Percentiles rank a stretch among this genome's conserved stretches.
Conservation (phyloP, 2,329 filamentous ascomycete species). For the Cyphellophora attinorum region DNA sequence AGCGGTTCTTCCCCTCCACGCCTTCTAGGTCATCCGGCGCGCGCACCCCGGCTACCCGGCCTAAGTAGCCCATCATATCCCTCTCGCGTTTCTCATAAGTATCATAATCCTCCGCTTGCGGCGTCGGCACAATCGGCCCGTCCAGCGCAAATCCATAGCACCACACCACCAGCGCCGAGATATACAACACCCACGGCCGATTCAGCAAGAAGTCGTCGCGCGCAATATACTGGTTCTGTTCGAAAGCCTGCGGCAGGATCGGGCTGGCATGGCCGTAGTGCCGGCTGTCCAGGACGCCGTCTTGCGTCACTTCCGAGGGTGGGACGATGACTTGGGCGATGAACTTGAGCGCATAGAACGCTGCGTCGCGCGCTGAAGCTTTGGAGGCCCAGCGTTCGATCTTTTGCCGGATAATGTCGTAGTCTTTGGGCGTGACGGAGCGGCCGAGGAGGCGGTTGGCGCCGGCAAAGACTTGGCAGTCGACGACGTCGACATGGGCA, state of each 20-base stretch:
- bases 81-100: constrained; percentile 57
- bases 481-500: constrained; percentile 95
- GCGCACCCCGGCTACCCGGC: constrained; percentile 59
- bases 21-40: constrained; percentile 69
- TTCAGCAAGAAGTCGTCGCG: constrained; percentile 85
- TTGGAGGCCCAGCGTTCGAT: constrained; percentile 82
- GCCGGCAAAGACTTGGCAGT: constrained; percentile 90
- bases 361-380: constrained; percentile 79
- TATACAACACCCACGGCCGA: constrained; percentile 90
- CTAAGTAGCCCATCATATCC: constrained; percentile 73
- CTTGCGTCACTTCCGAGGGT: constrained; percentile 27
- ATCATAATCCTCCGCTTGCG: constrained; percentile 39
- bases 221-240: constrained; percentile 58
- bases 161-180: constrained; percentile 87
- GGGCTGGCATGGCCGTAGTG: constrained; percentile 21
- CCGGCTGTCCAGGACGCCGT: constrained; percentile 19
- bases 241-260: constrained; percentile 18
- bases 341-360: constrained; percentile 86
- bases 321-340: constrained; percentile 72
- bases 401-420: constrained; percentile 65
- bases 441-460: constrained; percentile 77
- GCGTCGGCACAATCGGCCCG: constrained; percentile 53
- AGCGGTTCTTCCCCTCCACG: constrained; percentile 69
- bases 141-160: constrained; percentile 87
- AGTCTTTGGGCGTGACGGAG: constrained; percentile 72